phyloP scores from a whole-genome alignment of 1,284 basidiomycete genomes.

The Melanopsichium pennsylvanicum region DNA sequence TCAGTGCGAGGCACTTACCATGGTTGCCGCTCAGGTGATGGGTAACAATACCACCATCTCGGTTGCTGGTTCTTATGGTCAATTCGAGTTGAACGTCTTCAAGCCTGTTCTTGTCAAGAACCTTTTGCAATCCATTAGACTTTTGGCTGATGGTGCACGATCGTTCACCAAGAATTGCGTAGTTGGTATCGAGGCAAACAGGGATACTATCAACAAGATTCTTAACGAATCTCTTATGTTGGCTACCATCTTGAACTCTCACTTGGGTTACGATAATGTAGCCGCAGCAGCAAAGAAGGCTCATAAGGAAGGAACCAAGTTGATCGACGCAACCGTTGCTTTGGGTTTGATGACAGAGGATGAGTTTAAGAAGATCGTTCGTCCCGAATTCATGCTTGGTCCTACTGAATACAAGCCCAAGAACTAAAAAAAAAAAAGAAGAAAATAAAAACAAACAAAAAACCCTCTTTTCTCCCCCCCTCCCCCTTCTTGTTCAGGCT shows the following conservation, averaged over 20 bases:
- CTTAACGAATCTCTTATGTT: constrained; percentile 90
- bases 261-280: constrained; percentile 95
- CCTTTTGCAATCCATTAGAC: constrained; percentile 90
- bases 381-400: constrained; percentile 76
- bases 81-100: constrained; percentile 99
- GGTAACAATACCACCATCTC: constrained; percentile 95
- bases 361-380: constrained; percentile 94
- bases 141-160: constrained; percentile 83
- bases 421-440: constrained; percentile 20
- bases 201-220: constrained; percentile 85
- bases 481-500: too few relatives aligned
- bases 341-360: constrained; percentile 86
- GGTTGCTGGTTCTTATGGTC: constrained; percentile 90
- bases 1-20: constrained; percentile 95
- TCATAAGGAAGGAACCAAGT: constrained; percentile 93
- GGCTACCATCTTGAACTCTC: constrained; percentile 90
- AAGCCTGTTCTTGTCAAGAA: constrained; percentile 99
- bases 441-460: too few relatives aligned
- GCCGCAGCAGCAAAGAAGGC: constrained; percentile 99
- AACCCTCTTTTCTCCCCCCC: too few relatives aligned
- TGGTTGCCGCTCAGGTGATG: constrained; percentile 98
- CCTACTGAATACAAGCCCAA: constrained; percentile 54
- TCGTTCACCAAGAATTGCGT: constrained; percentile 96
- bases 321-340: constrained; percentile 91
- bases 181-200: constrained; percentile 93